Percentiles rank a stretch among this genome's conserved stretches.
phyloP scores from a whole-genome alignment of 495 filamentous ascomycete species.

The Penicillium turbatum region DNA sequence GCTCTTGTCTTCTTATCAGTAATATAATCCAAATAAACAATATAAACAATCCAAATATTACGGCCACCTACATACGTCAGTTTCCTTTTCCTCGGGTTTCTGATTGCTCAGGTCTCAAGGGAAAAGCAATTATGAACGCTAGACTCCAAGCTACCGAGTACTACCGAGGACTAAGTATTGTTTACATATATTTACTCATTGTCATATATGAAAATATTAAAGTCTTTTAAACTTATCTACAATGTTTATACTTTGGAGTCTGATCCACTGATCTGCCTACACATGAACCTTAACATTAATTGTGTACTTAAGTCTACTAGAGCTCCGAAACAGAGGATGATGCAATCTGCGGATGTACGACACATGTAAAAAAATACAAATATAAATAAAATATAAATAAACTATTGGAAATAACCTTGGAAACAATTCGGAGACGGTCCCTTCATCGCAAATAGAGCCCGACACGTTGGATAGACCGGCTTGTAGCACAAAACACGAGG shows the following conservation, averaged over 20 bases:
- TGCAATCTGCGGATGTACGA: background rate
- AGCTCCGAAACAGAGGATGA: background rate
- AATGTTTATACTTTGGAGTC: background rate
- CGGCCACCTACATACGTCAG: slow-evolving; percentile 11
- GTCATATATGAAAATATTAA: no score
- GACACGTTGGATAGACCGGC: slow-evolving; percentile 7
- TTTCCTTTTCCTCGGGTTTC: slow-evolving; percentile 7
- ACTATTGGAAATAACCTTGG: no score
- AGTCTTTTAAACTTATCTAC: no score
- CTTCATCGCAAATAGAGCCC: background rate
- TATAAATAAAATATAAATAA: no score
- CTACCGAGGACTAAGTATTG: no score
- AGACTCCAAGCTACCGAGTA: background rate
- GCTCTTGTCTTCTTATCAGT: no score
- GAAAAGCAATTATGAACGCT: background rate
- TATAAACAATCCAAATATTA: background rate
- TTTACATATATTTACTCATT: no score
- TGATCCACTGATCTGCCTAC: background rate
- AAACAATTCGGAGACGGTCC: no score
- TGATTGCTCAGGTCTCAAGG: slow-evolving; percentile 8
- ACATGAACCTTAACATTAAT: background rate
- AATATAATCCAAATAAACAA: background rate
- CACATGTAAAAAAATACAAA: no score
- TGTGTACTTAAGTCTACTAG: background rate
- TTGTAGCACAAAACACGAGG: slow-evolving; percentile 10